Evolutionary conservation across 1,139 yeast species (phyloP).

Genomic region (Eremothecium cymbalariae): DNA sequence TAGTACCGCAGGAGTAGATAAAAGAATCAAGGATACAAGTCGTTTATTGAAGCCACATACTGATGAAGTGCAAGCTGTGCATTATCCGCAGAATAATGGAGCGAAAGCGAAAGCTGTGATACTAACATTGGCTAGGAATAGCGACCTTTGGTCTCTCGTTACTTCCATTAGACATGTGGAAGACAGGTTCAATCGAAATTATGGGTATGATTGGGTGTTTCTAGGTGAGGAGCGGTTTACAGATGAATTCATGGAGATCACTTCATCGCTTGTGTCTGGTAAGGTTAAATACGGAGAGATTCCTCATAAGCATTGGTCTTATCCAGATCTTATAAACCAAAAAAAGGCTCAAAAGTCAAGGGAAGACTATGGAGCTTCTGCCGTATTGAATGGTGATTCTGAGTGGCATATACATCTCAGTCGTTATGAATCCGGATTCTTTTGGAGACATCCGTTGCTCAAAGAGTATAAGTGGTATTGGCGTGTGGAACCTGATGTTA

Average conservation of each 20-base stretch:
- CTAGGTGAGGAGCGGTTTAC: slow-evolving; percentile 49
- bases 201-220: slow-evolving; percentile 70
- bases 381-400: slow-evolving; percentile 55
- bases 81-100: slow-evolving; percentile 29
- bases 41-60: slow-evolving; percentile 24
- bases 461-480: slow-evolving; percentile 77
- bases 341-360: slow-evolving; percentile 46
- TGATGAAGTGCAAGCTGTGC: slow-evolving; percentile 25
- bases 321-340: slow-evolving; percentile 54
- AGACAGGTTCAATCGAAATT: slow-evolving; percentile 60
- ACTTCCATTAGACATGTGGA: slow-evolving; percentile 62
- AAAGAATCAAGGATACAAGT: too few species aligned
- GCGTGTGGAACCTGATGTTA: slow-evolving; percentile 89
- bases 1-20: too few species aligned
- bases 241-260: slow-evolving; percentile 39
- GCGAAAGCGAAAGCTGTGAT: slow-evolving; percentile 56
- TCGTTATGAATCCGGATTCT: slow-evolving; percentile 84
- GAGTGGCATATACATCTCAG: slow-evolving; percentile 80
- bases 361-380: slow-evolving; percentile 39
- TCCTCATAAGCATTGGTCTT: slow-evolving; percentile 45
- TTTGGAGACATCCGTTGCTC: slow-evolving; percentile 68
- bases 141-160: slow-evolving; percentile 53
- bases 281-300: slow-evolving; percentile 44
- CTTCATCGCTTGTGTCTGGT: slow-evolving; percentile 40
- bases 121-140: slow-evolving; percentile 66